A percentile compares a stretch with the other conserved stretches of the same genome.
phyloP scores from a whole-genome alignment of 352 stramenopile species.

The Phytophthora pseudosyringae region DNA sequence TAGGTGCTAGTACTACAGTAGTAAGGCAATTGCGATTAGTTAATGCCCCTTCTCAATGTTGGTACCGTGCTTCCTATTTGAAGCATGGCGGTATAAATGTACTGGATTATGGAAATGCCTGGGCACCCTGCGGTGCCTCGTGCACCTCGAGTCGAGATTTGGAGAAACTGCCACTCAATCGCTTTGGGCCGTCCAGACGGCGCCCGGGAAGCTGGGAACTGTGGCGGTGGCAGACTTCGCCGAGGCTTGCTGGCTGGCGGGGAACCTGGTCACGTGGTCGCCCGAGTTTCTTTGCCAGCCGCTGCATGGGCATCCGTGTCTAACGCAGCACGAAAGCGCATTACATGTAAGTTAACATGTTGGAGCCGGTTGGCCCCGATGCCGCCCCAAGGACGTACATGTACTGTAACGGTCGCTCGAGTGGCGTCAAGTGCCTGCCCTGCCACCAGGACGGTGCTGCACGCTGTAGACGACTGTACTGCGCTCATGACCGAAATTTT shows the following conservation, averaged over 20 bases:
- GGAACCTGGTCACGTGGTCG: conserved; percentile 7
- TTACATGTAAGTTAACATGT: background rate
- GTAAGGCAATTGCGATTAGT: too few relatives aligned
- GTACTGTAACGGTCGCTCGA: conserved; percentile 2
- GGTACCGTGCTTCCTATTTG: too few relatives aligned
- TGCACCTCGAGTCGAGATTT: conserved; percentile 13
- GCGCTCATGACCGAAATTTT: conserved; percentile 3
- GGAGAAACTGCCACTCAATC: conserved; percentile 14
- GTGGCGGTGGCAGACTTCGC: conserved; percentile 15
- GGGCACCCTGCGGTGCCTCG: conserved; percentile 13
- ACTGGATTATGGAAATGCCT: too few relatives aligned
- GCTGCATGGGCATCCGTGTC: conserved; percentile 16
- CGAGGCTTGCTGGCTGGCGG: conserved; percentile 1
- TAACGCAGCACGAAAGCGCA: conserved; percentile 15
- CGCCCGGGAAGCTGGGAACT: background rate
- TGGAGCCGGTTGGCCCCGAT: conserved; percentile 5
- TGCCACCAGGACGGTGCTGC: background rate
- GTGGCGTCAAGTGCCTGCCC: conserved; percentile 10
- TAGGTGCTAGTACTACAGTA: too few relatives aligned
- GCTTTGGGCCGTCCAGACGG: conserved; percentile 1
- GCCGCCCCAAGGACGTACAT: background rate
- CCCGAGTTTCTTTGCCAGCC: conserved; percentile 8
- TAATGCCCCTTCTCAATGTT: too few relatives aligned
- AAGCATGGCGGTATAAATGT: too few relatives aligned
- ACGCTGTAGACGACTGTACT: conserved; percentile 6